Conservation (phyloP, 495 filamentous ascomycete species). For the Hypoxylon fragiforme region DNA sequence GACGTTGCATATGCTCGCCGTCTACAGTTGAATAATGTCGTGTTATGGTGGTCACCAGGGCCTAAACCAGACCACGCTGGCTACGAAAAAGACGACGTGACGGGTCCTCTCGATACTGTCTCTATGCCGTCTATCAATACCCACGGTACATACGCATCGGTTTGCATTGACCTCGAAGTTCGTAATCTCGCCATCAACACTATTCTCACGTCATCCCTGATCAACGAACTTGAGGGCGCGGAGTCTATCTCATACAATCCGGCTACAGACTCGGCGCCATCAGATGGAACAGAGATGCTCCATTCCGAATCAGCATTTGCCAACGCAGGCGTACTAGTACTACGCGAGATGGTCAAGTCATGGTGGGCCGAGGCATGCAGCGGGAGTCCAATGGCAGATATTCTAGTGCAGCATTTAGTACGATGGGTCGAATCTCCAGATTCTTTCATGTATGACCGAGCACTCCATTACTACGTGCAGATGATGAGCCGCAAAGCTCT, state of each 20-base stretch:
- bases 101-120: slow-evolving; percentile 81
- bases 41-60: slow-evolving; percentile 95
- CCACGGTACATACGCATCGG: slow-evolving; percentile 89
- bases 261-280: slow-evolving; percentile 64
- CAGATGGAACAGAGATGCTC: slow-evolving; percentile 61
- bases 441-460: slow-evolving; percentile 92
- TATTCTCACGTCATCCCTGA: slow-evolving; percentile 92
- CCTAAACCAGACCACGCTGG: slow-evolving; percentile 93
- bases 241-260: slow-evolving; percentile 81
- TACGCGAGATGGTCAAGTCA: slow-evolving; percentile 97
- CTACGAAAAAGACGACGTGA: slow-evolving; percentile 90
- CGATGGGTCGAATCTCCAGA: slow-evolving; percentile 93
- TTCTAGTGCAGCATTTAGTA: slow-evolving; percentile 96
- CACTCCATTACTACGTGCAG: slow-evolving; percentile 96
- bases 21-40: slow-evolving; percentile 86
- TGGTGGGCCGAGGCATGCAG: slow-evolving; percentile 97
- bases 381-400: slow-evolving; percentile 90
- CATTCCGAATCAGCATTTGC: slow-evolving; percentile 92
- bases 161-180: slow-evolving; percentile 94
- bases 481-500: slow-evolving; percentile 98
- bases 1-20: slow-evolving; percentile 93
- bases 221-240: slow-evolving; percentile 92
- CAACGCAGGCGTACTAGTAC: slow-evolving; percentile 81
- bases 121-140: slow-evolving; percentile 93
- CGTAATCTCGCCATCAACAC: slow-evolving; percentile 97